These are phyloP conservation scores for Fusarium acutatum DNA, from an alignment of 2,329 filamentous ascomycete genomes.

Conservation along the genomic window DNA sequence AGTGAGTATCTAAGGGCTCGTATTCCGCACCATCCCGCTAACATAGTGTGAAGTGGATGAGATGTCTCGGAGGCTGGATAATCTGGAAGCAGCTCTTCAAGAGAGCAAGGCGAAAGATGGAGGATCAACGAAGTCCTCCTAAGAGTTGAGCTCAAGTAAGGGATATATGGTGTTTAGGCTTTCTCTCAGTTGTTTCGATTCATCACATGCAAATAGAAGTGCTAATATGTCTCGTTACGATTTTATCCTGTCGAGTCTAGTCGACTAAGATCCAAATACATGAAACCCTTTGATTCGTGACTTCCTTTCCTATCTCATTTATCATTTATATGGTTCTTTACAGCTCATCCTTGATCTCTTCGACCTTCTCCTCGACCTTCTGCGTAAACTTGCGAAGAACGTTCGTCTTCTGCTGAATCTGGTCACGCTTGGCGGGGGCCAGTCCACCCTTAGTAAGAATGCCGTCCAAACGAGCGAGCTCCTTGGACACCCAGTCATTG, in stretches of 20 bases:
- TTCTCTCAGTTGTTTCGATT: conserved; percentile 16
- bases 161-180: conserved; percentile 21
- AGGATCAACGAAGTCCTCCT: conserved; percentile 48
- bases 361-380: conserved; percentile 65
- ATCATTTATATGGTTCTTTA: conserved; percentile 38
- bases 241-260: conserved; percentile 30
- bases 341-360: conserved; percentile 63
- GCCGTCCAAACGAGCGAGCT: conserved; percentile 80
- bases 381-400: conserved; percentile 81
- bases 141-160: not conserved
- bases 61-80: conserved; percentile 87
- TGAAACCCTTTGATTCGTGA: conserved; percentile 21
- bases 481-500: conserved; percentile 83
- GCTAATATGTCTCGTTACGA: conserved; percentile 6
- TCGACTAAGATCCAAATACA: conserved; percentile 32
- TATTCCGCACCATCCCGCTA: conserved; percentile 3
- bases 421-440: conserved; percentile 85
- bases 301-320: conserved; percentile 13
- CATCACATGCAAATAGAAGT: conserved; percentile 18
- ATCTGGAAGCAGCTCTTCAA: conserved; percentile 77
- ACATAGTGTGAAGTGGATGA: conserved; percentile 78
- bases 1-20: conserved; percentile 65
- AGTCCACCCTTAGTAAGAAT: conserved; percentile 88
- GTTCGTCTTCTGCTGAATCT: conserved; percentile 86
- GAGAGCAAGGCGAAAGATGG: conserved; percentile 60